These are phyloP conservation scores for Aureobasidium pullulans DNA, from an alignment of 2,329 filamentous ascomycete genomes.

Conservation along the genomic window DNA sequence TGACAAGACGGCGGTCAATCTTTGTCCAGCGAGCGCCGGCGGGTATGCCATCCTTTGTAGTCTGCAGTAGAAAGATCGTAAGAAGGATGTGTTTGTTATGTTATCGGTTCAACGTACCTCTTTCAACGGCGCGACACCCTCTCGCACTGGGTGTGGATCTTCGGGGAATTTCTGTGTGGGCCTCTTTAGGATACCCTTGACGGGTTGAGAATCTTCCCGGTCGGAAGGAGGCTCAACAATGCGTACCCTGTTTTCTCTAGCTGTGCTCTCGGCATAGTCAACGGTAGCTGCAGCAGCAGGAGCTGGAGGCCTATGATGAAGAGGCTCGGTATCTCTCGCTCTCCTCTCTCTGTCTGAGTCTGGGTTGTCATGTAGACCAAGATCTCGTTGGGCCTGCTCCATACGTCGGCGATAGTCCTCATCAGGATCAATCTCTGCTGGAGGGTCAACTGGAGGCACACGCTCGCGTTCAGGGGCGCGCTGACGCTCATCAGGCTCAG, in stretches of 20 bases:
- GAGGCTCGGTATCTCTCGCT: neutral
- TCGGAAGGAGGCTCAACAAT: slow-evolving; percentile 64
- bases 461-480: slow-evolving; percentile 21
- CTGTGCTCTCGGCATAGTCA: slow-evolving; percentile 18
- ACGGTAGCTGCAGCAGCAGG: neutral
- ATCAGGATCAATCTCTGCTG: slow-evolving; percentile 37
- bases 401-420: slow-evolving; percentile 45
- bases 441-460: slow-evolving; percentile 17
- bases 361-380: neutral
- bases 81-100: neutral
- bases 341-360: slow-evolving; percentile 10
- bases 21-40: slow-evolving; percentile 85
- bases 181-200: slow-evolving; percentile 79
- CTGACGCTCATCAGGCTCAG: slow-evolving; percentile 14
- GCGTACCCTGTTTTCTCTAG: slow-evolving; percentile 33
- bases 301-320: neutral
- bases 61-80: slow-evolving; percentile 17
- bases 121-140: slow-evolving; percentile 90
- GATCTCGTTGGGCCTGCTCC: slow-evolving; percentile 26
- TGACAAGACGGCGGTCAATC: slow-evolving; percentile 80
- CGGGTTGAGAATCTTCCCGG: slow-evolving; percentile 59
- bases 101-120: slow-evolving; percentile 40
- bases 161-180: slow-evolving; percentile 82
- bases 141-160: slow-evolving; percentile 71
- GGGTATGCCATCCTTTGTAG: slow-evolving; percentile 33